Base-by-base conservation (phyloP, 257 asterid species). In the Solanum habrochaites region DNA sequence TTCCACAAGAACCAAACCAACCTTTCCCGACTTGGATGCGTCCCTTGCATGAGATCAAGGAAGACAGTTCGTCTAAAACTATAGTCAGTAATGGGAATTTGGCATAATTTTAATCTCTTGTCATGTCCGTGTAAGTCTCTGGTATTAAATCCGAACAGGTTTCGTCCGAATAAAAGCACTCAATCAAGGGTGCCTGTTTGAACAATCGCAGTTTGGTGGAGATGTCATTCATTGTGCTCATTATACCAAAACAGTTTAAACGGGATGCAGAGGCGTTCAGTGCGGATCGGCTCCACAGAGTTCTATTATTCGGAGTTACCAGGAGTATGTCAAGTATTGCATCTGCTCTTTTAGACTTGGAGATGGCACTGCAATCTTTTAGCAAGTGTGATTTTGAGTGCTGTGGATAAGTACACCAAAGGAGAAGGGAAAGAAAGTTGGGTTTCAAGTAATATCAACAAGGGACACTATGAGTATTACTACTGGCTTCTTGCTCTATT, bases 181-280 rank as follows among this genome's bases (percentile, higher is more conserved):
- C 42, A 85, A 86, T 39, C 87, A 91, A 86, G 96, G 98, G 8
- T n/a, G n/a, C n/a, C 72, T 90, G 16, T 67, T 67, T 58, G 11
- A 81, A 91, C 86, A 66, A 86, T 93, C 96, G 2, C 85, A 75
- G 85, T 9, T 71, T 86, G 11, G 88, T 91, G 21, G 85, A 88
- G 74, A 94, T 94, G 95, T 93, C 98, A 8, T 94, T 94, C 0
- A 52, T 92, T 89, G 93, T 96, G 98, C 93, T 93, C 18, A 87
- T 92, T 8, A 94, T 96, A 9, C 96, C 92, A 49, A 49, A 60
- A 93, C 31, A 27, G 87, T 85, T 42, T 92, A 77, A 86, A 13
- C 3, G 98, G 96, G n/a, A 83, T 94, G 94, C 98, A 1, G 98
- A 94, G 90, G 96, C 94, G 16, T 88, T 92, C 13, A 92, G 88